phyloP scores from a whole-genome alignment of 129 eudicot genomes.

The Gnaphalium uliginosum region DNA sequence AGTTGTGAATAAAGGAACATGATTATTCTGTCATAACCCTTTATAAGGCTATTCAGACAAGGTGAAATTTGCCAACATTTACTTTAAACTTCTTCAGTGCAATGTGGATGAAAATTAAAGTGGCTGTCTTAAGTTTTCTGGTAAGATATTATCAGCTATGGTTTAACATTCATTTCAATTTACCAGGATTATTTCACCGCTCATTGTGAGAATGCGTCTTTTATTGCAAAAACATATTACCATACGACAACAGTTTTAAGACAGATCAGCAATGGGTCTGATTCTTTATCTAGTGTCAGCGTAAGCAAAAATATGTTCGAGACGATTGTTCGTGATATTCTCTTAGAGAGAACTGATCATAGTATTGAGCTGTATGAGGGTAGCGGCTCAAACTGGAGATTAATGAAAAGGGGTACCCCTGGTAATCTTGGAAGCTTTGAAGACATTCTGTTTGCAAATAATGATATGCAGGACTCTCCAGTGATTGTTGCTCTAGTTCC shows the following conservation, averaged over 20 bases:
- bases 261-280: slow-evolving; percentile 78
- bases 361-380: slow-evolving; percentile 90
- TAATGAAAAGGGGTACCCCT: slow-evolving; percentile 82
- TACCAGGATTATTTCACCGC: slow-evolving; percentile 85
- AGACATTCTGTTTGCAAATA: slow-evolving; percentile 86
- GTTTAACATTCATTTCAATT: background rate
- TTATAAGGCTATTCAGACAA: background rate
- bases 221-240: slow-evolving; percentile 83
- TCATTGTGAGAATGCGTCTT: slow-evolving; percentile 90
- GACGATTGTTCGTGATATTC: slow-evolving; percentile 80
- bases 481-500: slow-evolving; percentile 70
- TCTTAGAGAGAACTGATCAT: slow-evolving; percentile 91
- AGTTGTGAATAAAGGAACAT: background rate
- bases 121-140: background rate
- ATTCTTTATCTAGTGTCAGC: slow-evolving; percentile 82
- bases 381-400: slow-evolving; percentile 85
- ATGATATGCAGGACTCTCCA: slow-evolving; percentile 95
- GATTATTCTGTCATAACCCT: background rate
- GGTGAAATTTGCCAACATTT: background rate
- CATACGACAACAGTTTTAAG: slow-evolving; percentile 85
- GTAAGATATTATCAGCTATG: background rate
- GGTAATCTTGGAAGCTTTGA: slow-evolving; percentile 93
- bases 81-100: background rate
- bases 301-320: slow-evolving; percentile 89
- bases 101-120: background rate